A percentile compares a stretch with the other conserved stretches of the same genome.
Evolutionary conservation across 345 rosid genomes (phyloP).

Genomic region (Mallotus nudiflorus): DNA sequence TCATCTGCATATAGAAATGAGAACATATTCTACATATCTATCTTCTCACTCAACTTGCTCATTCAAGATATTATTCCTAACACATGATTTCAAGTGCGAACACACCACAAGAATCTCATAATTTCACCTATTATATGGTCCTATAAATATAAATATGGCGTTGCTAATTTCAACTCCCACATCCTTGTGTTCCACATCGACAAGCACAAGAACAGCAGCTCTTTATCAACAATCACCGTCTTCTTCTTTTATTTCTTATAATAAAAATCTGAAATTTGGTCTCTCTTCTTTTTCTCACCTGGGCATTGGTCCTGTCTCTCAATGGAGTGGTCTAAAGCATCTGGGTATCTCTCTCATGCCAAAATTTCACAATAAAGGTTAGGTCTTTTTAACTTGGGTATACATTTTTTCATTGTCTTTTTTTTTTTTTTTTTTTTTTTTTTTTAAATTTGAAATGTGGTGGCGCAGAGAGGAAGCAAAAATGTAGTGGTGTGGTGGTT

Average conservation of each 20-base stretch:
- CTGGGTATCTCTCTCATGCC: conserved; percentile 55
- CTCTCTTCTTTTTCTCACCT: conserved; percentile 35
- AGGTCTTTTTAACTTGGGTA: conserved; percentile 5
- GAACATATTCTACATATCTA: conserved; percentile 3
- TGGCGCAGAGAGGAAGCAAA: conserved; percentile 55
- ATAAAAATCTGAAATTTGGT: conserved; percentile 34
- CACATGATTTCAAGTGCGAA: background rate
- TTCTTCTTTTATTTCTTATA: conserved; percentile 26
- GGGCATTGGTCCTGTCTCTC: conserved; percentile 48
- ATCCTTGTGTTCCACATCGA: conserved; percentile 32
- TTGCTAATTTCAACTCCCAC: conserved; percentile 32
- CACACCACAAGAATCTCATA: background rate
- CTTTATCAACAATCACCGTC: conserved; percentile 14
- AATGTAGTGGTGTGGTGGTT: conserved; percentile 43
- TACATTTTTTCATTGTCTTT: background rate
- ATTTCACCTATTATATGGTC: background rate
- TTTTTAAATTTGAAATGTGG: conserved; percentile 17
- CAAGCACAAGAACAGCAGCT: conserved; percentile 33
- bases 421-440: background rate
- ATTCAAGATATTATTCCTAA: background rate
- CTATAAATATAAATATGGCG: conserved; percentile 42
- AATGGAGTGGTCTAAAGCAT: conserved; percentile 74
- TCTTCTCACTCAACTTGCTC: background rate
- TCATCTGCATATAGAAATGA: background rate
- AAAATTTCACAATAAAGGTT: conserved; percentile 52